These are phyloP conservation scores for Agaricus subrufescens DNA, from an alignment of 768 basidiomycete genomes.

Conservation along the genomic window DNA sequence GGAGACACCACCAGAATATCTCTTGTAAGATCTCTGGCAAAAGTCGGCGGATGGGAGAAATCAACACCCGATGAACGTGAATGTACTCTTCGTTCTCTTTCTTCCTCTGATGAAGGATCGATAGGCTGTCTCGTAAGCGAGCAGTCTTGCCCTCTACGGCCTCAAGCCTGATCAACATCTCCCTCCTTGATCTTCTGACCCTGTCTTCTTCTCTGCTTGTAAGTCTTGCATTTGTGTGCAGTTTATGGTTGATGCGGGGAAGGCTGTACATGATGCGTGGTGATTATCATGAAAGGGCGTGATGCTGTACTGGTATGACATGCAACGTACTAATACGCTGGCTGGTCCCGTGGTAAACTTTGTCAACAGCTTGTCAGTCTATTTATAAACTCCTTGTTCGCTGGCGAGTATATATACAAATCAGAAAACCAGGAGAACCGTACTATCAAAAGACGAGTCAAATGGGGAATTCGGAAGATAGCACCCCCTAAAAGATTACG, in stretches of 20 bases:
- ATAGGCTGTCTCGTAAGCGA: background rate
- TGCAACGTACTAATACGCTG: too few relatives aligned
- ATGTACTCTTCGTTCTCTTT: background rate
- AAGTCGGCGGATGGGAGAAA: constrained; percentile 1
- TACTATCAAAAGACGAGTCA: too few relatives aligned
- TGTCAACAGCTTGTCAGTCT: too few relatives aligned
- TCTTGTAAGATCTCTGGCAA: constrained; percentile 8
- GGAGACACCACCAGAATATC: constrained; percentile 9
- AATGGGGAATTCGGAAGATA: too few relatives aligned
- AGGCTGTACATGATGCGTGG: too few relatives aligned
- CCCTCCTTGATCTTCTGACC: background rate
- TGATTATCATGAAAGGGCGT: too few relatives aligned
- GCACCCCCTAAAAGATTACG: too few relatives aligned
- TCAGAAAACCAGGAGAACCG: too few relatives aligned
- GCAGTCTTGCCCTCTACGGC: background rate
- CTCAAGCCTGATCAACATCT: background rate
- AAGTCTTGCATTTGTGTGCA: background rate
- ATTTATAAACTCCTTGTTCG: too few relatives aligned
- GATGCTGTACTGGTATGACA: too few relatives aligned
- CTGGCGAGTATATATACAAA: too few relatives aligned
- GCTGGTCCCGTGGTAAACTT: too few relatives aligned
- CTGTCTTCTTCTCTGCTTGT: background rate
- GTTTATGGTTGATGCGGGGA: background rate
- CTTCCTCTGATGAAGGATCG: background rate
- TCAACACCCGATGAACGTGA: background rate